Base-by-base conservation (phyloP, 768 basidiomycete genomes). In the Peribolospora baueri region DNA sequence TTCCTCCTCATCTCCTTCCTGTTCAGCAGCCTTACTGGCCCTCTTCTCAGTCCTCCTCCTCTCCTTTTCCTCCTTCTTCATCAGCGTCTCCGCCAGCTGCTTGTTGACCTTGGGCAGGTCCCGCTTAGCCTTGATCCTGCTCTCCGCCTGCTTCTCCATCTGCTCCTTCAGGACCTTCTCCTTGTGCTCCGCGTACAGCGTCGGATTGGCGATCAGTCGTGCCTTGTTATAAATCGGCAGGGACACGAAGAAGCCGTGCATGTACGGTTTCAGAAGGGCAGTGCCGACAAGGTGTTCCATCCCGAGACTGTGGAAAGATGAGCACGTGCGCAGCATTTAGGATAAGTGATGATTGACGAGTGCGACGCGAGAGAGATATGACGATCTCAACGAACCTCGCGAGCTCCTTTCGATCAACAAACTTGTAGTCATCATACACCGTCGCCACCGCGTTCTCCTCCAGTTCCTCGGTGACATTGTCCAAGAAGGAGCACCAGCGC, bases 241-340 rank as follows among this genome's bases (percentile, higher is more conserved):
- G 4, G 88, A 84, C 59, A 95, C 69, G 72, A 98, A 97, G 76
- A 90, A 97, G 47, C 93, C 93, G 68, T 98, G 93, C 91, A 98
- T 95, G 70, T 97, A 98, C 4, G 93, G 93, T 68, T 91, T 91
- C 73, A 97, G 83, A 13, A 83, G 79, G 25, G 87, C 80, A 5
- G 90, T 91, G 52, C 93, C 93, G 60, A 93, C 71, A 62, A 98
- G 84, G 66, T 91, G 86, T 61, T 88, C 83, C 65, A 98, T 69
- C n/a, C 88, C 84, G 58, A 98, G 78, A 42, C 87, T 91, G 62
- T 45, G 55, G 11, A 5, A 6, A 46, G 42, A 46, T 25, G 41
- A 10, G 3, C 5, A 40, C 14, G 37, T 43, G 41, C 13, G n/a
- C 4, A 8, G 11, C 14, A 42, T 11, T 2, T 0, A 37, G 8